Evolutionary conservation across 2,329 filamentous ascomycete species (phyloP).

Genomic region (Lasiodiplodia gonubiensis): DNA sequence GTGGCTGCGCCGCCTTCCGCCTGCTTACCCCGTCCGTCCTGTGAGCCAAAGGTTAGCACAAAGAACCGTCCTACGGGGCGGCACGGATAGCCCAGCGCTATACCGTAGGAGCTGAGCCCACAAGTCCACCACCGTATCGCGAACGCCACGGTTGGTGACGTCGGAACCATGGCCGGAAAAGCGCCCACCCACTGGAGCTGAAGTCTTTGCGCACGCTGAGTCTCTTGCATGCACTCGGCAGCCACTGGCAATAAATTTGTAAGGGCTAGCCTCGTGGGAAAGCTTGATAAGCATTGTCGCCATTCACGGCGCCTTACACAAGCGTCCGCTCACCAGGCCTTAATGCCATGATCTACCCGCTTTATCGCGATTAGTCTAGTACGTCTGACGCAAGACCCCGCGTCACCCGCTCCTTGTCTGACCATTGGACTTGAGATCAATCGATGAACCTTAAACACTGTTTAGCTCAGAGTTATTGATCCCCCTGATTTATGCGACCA

Average conservation of each 20-base stretch:
- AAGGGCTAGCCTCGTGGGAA: neutral
- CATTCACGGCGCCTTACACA: constrained; percentile 1
- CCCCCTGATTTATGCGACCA: neutral
- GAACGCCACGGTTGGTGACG: neutral
- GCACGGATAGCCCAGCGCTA: constrained; percentile 9
- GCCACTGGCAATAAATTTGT: neutral
- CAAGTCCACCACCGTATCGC: neutral
- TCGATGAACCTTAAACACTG: neutral
- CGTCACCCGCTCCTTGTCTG: neutral
- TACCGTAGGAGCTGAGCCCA: constrained; percentile 3
- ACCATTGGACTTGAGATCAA: neutral
- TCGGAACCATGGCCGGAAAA: neutral
- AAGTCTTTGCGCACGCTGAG: neutral
- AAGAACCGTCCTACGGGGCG: neutral
- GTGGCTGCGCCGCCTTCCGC: constrained; percentile 7
- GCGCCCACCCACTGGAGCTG: neutral
- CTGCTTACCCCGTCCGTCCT: constrained; percentile 3
- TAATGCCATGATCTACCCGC: constrained; percentile 18
- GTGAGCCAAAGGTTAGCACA: neutral
- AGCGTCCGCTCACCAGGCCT: constrained; percentile 5
- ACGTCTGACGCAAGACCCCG: constrained; percentile 7
- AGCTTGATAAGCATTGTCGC: constrained; percentile 6
- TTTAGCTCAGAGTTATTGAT: neutral
- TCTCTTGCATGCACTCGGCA: neutral
- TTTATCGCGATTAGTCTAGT: constrained; percentile 8